A percentile compares a stretch with the other conserved stretches of the same genome.
Evolutionary conservation across 345 rosid genomes (phyloP).

Genomic region (Fremontodendron californicum): DNA sequence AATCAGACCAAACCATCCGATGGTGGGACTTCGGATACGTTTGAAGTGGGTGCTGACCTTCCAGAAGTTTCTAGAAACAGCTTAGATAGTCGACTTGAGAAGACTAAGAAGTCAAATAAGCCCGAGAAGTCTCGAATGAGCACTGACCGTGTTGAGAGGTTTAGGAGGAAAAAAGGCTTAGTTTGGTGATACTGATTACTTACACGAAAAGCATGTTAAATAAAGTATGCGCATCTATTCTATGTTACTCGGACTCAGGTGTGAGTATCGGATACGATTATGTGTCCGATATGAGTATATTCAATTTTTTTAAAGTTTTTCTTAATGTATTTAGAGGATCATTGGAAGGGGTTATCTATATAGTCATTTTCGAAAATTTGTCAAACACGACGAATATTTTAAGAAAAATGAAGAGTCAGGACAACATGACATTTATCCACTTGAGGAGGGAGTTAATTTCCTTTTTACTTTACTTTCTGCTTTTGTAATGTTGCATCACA

Average conservation of each 20-base stretch:
- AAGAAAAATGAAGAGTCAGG: no score
- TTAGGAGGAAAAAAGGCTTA: conserved; percentile 62
- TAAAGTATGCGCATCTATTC: conserved; percentile 19
- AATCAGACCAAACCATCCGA: conserved; percentile 50
- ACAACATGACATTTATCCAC: no score
- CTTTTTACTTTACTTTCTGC: neutral
- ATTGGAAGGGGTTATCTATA: no score
- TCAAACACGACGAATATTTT: no score
- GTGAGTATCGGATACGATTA: no score
- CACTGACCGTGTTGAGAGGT: conserved; percentile 78
- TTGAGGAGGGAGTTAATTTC: conserved; percentile 26
- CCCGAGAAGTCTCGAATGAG: conserved; percentile 96
- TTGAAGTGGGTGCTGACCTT: conserved; percentile 61
- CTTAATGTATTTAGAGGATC: no score
- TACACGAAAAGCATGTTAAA: conserved; percentile 25
- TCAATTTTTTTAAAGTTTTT: no score
- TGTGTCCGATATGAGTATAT: no score
- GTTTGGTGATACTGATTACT: conserved; percentile 76
- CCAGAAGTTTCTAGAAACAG: conserved; percentile 92
- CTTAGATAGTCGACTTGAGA: conserved; percentile 90
- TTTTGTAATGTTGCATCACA: conserved; percentile 17
- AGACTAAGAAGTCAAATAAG: conserved; percentile 74
- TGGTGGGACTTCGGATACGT: conserved; percentile 56
- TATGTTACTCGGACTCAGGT: no score
- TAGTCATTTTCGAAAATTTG: no score